A percentile compares a stretch with the other conserved stretches of the same genome.
Evolutionary conservation across 768 basidiomycete species (phyloP).

Genomic region (Mycena pura): DNA sequence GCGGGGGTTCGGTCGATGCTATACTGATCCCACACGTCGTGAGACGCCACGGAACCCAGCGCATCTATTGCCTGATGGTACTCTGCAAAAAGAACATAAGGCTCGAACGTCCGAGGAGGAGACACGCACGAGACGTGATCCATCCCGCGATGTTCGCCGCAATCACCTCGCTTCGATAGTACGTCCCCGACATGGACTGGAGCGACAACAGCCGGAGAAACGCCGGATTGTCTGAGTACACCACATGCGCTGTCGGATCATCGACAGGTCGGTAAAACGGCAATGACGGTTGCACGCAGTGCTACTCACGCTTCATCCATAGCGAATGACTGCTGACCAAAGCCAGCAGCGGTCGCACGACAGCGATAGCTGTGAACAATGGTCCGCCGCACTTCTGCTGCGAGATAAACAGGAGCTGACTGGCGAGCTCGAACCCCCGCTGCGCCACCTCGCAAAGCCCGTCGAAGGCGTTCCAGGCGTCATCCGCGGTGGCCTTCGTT

Average conservation of each 20-base stretch:
- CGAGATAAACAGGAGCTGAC: constrained; percentile 13
- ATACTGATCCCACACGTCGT: constrained; percentile 8
- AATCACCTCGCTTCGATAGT: constrained; percentile 14
- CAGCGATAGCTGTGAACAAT: neutral
- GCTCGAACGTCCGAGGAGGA: neutral
- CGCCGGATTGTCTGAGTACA: constrained; percentile 14
- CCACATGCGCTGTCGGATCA: constrained; percentile 14
- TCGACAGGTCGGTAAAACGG: neutral
- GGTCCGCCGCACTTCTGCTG: constrained; percentile 3
- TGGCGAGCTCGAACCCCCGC: constrained; percentile 3
- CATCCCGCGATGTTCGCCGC: constrained; percentile 15
- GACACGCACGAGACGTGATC: constrained; percentile 12
- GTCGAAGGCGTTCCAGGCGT: constrained; percentile 6
- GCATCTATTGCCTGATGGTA: constrained; percentile 12
- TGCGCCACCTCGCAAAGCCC: constrained; percentile 1
- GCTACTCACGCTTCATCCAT: constrained; percentile 10
- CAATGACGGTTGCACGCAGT: neutral
- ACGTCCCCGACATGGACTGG: neutral
- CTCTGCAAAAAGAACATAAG: constrained; percentile 1
- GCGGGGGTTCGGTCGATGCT: neutral
- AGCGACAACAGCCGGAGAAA: constrained; percentile 5
- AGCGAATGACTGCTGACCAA: neutral
- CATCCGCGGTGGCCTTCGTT: neutral
- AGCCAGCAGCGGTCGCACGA: neutral
- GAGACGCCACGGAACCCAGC: neutral